These are phyloP conservation scores for Solanum habrochaites DNA, from an alignment of 257 asterid genomes.

Conservation along the genomic window DNA sequence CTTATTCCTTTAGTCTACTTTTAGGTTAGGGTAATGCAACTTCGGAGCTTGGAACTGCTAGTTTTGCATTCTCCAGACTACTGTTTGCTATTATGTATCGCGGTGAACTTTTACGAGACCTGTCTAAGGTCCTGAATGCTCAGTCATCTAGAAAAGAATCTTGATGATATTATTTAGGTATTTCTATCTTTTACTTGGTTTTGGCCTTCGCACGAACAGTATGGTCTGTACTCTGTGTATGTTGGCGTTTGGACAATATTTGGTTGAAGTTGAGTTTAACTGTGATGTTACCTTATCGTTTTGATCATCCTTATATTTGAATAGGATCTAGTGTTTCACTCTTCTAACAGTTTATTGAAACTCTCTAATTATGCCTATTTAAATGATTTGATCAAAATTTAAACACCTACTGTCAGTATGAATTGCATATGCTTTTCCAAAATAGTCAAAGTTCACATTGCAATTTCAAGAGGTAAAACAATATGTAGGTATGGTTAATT, in stretches of 20 bases:
- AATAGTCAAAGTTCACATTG: not conserved
- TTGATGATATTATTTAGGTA: not conserved
- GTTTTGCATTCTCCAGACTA: not conserved
- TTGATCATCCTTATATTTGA: too few relatives aligned
- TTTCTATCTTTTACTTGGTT: not conserved
- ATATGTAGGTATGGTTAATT: too few relatives aligned
- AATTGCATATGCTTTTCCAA: not conserved
- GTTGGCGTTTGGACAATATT: not conserved
- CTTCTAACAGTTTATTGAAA: too few relatives aligned
- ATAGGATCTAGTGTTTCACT: too few relatives aligned
- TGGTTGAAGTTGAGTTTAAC: not conserved
- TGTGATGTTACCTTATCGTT: not conserved
- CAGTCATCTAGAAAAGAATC: not conserved
- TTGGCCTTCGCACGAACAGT: not conserved
- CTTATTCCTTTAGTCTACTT: not conserved
- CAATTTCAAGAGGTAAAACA: not conserved
- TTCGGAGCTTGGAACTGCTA: not conserved
- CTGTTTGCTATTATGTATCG: not conserved
- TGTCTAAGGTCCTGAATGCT: not conserved
- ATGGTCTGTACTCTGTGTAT: not conserved
- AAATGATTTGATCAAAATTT: too few relatives aligned
- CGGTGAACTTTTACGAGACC: not conserved
- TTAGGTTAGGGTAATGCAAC: not conserved
- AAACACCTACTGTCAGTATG: rapidly evolving
- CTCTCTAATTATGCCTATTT: not conserved